Conservation (phyloP, 192 early-diverging fungal species). For the Mycoemilia scoparia region DNA sequence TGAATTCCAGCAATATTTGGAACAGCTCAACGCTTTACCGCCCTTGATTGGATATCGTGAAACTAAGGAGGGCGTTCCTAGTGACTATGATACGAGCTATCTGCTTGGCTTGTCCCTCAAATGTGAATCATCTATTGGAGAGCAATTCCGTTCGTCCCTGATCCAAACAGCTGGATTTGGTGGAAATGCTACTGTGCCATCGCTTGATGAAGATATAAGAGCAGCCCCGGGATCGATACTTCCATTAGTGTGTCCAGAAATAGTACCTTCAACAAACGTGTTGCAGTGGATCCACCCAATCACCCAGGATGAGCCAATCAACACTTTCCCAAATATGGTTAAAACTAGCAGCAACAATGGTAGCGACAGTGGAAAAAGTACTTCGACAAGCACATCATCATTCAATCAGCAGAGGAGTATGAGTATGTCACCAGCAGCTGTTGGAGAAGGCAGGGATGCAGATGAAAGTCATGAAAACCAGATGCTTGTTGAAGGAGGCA, state of each 20-base stretch:
- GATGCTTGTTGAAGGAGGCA: too few species aligned
- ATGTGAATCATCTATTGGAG: constrained; percentile 23
- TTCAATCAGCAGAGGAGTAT: neutral
- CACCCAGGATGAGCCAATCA: too few species aligned
- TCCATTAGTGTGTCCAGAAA: constrained; percentile 31
- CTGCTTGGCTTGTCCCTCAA: constrained; percentile 24
- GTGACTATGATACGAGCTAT: constrained; percentile 25
- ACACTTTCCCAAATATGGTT: too few species aligned
- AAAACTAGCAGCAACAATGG: too few species aligned
- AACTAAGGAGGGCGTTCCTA: too few species aligned
- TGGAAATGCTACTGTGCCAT: constrained; percentile 6
- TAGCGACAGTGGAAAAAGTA: too few species aligned
- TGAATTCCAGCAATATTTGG: too few species aligned
- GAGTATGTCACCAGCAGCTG: neutral
- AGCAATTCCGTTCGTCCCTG: constrained; percentile 27
- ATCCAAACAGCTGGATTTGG: neutral
- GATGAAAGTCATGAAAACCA: neutral
- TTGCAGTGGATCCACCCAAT: constrained; percentile 28
- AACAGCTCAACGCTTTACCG: too few species aligned
- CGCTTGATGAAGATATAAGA: constrained; percentile 8
- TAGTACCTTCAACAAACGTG: constrained; percentile 26
- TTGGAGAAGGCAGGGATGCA: neutral
- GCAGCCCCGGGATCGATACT: constrained; percentile 27
- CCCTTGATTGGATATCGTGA: too few species aligned
- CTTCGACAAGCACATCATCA: neutral